Evolutionary conservation across 2,329 filamentous ascomycete genomes (phyloP), one percentile per base, ranked within the genome.

Genomic region (Orbilia oligospora): DNA sequence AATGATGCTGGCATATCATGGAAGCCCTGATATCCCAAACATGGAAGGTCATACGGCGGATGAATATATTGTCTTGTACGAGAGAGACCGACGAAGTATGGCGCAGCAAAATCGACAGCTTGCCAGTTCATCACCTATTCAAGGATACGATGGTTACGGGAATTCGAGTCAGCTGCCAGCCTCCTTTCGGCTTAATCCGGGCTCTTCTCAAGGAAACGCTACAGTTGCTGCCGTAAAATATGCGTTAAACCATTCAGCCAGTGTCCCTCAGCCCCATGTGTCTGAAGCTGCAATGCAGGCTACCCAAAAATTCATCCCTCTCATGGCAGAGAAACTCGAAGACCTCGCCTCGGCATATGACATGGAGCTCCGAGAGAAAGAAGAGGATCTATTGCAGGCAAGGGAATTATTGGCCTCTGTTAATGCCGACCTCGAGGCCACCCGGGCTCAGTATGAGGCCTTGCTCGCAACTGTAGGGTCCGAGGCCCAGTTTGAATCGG

Each of bases 11-110:
- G 90, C 90, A 38, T 91, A 95, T 64, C 93, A 94, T 77, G 94
- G 94, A 2, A 90, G 91, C 1, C 92, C 93, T 0, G 91, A 97
- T 82, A 91, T 98, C 68, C 88, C 90, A 20, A 99, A 98, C 83
- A 87, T 90, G 67, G 90, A 93, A 71, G 93, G 94, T 30, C 88
- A 97, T 80, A 92, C 93, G 0, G 94, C 94, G 10, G 93, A 97
- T 82, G 91, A 95, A 80, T 87, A 97, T 66, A 93, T 97, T 81
- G 91, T 92, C 83, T 88, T 91, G 76, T 84, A 91, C 44, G 96
- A 97, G 87, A 90, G 84, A 87, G 87, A 79, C 85, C 87, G 66
- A 90, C 91, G 79, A 88, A 91, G 64, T 89, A 91, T 68, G 87
- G 88, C 14, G 87, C 88, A 5, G 91, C 90, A 12, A 89, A 93